Evolutionary conservation across 2,329 filamentous ascomycete genomes (phyloP).

Genomic region (Calonectria leucothoes): DNA sequence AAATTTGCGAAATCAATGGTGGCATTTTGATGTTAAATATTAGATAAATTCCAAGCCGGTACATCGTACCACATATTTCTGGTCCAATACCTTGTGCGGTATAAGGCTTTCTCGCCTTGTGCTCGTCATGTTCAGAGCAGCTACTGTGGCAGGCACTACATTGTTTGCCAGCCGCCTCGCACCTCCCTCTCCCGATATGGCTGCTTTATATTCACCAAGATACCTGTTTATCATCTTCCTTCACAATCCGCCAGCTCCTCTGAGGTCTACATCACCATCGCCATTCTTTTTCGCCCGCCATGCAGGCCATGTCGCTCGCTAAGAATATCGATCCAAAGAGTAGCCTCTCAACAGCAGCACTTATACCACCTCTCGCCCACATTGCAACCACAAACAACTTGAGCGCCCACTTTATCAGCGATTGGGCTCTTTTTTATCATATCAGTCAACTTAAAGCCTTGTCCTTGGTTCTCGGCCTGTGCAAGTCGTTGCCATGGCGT

Average conservation of each 20-base stretch:
- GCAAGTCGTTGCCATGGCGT: slow-evolving; percentile 26
- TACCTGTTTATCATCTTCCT: not conserved
- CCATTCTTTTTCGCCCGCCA: not conserved
- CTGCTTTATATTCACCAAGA: not conserved
- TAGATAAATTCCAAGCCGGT: not conserved
- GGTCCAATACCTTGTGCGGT: not conserved
- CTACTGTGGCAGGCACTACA: not conserved
- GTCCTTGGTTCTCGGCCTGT: not conserved
- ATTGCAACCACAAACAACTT: not conserved
- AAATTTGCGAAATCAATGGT: not conserved
- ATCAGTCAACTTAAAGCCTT: not conserved
- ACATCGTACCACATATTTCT: not conserved
- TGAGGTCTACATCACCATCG: not conserved
- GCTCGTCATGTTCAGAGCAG: not conserved
- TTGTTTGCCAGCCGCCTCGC: slow-evolving; percentile 33
- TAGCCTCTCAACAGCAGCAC: not conserved
- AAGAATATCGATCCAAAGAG: slow-evolving; percentile 9
- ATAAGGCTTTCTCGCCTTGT: not conserved
- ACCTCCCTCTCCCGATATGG: slow-evolving; percentile 28
- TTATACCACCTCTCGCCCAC: not conserved
- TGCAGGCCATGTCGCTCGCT: not conserved
- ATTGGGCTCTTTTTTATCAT: not conserved
- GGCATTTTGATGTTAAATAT: not conserved
- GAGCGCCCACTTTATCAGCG: not conserved
- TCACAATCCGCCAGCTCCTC: not conserved